Evolutionary conservation across 441 rosid genomes (phyloP), one percentile per base, ranked within the genome.

Genomic region (Euphorbia schlechtendalii): DNA sequence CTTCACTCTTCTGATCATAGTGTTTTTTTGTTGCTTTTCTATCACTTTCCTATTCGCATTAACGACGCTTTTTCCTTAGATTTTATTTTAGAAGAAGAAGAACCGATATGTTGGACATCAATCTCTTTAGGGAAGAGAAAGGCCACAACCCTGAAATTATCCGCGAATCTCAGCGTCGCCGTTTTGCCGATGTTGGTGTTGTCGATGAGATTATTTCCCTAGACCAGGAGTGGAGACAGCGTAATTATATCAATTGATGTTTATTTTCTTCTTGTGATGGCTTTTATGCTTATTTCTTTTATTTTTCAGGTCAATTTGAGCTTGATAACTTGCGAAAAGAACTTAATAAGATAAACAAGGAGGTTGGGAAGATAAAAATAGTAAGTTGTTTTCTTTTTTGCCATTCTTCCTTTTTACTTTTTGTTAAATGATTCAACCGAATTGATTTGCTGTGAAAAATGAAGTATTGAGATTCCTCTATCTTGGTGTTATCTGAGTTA

Each of bases 171-270:
- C 93, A 79, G 48, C 85, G 96, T 0, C 83, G 90, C 12, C 88
- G 98, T 45, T 88, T 74, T 55, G 89, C 94, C 56, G 71, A 48
- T 60, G 87, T 82, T 65, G 86, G 71, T 13, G 46, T 85, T 53
- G 89, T 92, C 52, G 96, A 88, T 59, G 92, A 84, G 74, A 88
- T 92, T 58, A 82, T 90, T 52, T 48, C 34, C 46, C 94, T 86
- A 25, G 97, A 92, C 76, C 80, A 80, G 74, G 81, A 78, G 54
- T 89, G 95, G 96, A 88, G 98, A 61, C 83, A 82, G 56, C 82
- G 95, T 88, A 80, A 61, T 54, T 13, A 25, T 56, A n/a, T 10
- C 52, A 8, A 25, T 40, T 20, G 21, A 2, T 18, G 13, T 11
- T 2, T 3, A 10, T 21, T 6, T 18, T 27, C 53, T 7, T 4